Evolutionary conservation across 2,329 filamentous ascomycete genomes (phyloP), one percentile per base, ranked within the genome.

Genomic region (Ceratocystis papillata): DNA sequence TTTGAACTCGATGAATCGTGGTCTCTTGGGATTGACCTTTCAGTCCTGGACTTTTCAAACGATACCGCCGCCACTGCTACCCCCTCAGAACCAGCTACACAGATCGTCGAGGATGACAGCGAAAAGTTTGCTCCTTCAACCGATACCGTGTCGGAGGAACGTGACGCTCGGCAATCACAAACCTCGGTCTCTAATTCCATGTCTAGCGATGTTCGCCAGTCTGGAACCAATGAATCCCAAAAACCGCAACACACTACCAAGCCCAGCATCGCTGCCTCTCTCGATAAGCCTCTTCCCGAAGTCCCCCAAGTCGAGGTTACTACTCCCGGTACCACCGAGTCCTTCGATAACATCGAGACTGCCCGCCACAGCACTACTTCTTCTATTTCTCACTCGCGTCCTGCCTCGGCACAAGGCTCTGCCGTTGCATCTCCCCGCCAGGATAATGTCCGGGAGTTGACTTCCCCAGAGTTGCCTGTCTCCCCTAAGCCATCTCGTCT

Each of bases 231-330:
- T 45, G 61, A 64, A n/a, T 22, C 50, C 22, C 63, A 28, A 5
- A 60, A 46, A 50, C 55, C 67, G 75, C 68, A 71, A 75, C 68
- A 71, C 73, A 44, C 57, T 28, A 62, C 46, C 75, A 76, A 77
- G 59, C 73, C 76, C 22, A 75, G 76, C 15, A 71, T 77, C 28
- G 73, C 78, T 17, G 78, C 81, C 4, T 67, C 66, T 5, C 78
- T 86, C 67, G 83, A 87, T 70, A 89, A 89, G 75, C 86, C 87
- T 44, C 79, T 89, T 1, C 87, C 87, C 7, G 79, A 84, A 20
- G 81, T 89, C 3, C 86, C 87, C 4, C 62, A 67, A 12, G 48
- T 59, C 2, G 63, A 65, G 12, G 78, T 82, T 28, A 76, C 82
- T 7, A 79, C 80, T 5, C 78, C 78, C 3, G 73, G 77, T 59